Conservation (phyloP, 2,329 filamentous ascomycete species). For the Coniochaeta sp. region DNA sequence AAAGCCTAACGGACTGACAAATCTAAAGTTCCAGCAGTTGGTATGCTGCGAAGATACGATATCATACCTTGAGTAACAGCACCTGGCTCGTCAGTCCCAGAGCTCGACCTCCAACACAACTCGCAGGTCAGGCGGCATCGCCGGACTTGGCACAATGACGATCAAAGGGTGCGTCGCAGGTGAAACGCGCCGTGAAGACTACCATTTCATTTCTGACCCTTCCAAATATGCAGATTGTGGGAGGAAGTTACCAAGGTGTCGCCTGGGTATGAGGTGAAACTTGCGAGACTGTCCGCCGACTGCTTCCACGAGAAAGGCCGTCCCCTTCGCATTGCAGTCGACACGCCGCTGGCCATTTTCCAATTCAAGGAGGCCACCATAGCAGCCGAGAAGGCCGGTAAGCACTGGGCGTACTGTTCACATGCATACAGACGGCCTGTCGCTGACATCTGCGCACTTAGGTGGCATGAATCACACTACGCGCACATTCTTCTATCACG, state of each 20-base stretch:
- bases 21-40: too few species aligned
- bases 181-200: not conserved
- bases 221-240: not conserved
- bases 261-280: not conserved
- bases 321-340: slow-evolving; percentile 17
- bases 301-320: slow-evolving; percentile 12
- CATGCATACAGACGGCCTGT: not conserved
- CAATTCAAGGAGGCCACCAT: slow-evolving; percentile 1
- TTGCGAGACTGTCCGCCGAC: slow-evolving; percentile 10
- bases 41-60: too few species aligned
- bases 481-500: slow-evolving; percentile 4
- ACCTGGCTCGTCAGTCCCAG: too few species aligned
- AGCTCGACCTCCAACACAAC: too few species aligned
- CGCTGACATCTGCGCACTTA: not conserved
- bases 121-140: too few species aligned
- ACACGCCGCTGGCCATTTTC: slow-evolving; percentile 12
- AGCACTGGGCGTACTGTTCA: not conserved
- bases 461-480: slow-evolving; percentile 8
- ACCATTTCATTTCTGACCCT: not conserved
- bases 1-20: too few species aligned
- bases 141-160: not conserved
- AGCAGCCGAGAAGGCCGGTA: not conserved
- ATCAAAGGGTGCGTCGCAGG: not conserved
- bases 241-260: not conserved
- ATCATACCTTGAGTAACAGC: too few species aligned